Conservation (phyloP, 2,329 filamentous ascomycete species). For the Diaporthe vaccinii region DNA sequence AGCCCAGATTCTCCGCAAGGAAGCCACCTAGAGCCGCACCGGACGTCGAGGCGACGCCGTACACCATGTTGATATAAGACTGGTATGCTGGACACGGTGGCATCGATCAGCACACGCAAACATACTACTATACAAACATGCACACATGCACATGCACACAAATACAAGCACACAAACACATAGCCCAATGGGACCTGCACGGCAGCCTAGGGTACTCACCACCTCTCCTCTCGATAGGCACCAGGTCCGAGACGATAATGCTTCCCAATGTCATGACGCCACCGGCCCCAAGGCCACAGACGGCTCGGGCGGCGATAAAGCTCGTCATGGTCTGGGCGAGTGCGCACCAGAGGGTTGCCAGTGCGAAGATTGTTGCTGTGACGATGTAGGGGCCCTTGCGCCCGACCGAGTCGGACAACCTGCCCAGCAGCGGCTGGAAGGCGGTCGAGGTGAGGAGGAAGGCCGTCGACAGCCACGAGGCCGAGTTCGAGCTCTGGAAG, state of each 20-base stretch:
- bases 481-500: slow-evolving; percentile 82
- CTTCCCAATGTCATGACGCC: slow-evolving; percentile 77
- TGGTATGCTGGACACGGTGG: slow-evolving; percentile 67
- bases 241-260: slow-evolving; percentile 80
- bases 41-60: slow-evolving; percentile 68
- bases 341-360: slow-evolving; percentile 78
- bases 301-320: slow-evolving; percentile 78
- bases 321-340: slow-evolving; percentile 75
- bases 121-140: background rate
- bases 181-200: background rate
- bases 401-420: slow-evolving; percentile 81
- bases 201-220: slow-evolving; percentile 9
- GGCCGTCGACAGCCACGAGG: slow-evolving; percentile 85
- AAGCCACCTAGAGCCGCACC: slow-evolving; percentile 79
- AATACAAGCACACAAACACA: background rate
- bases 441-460: slow-evolving; percentile 83
- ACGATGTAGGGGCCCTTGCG: slow-evolving; percentile 76
- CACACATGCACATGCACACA: background rate
- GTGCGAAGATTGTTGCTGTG: slow-evolving; percentile 72
- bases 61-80: slow-evolving; percentile 76
- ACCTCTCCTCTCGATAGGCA: slow-evolving; percentile 75
- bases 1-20: slow-evolving; percentile 78
- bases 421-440: slow-evolving; percentile 81
- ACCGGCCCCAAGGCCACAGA: slow-evolving; percentile 81
- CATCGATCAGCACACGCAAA: background rate